Evolutionary conservation across 495 filamentous ascomycete species (phyloP), one percentile per base, ranked within the genome.

Genomic region (Glonium stellatum): DNA sequence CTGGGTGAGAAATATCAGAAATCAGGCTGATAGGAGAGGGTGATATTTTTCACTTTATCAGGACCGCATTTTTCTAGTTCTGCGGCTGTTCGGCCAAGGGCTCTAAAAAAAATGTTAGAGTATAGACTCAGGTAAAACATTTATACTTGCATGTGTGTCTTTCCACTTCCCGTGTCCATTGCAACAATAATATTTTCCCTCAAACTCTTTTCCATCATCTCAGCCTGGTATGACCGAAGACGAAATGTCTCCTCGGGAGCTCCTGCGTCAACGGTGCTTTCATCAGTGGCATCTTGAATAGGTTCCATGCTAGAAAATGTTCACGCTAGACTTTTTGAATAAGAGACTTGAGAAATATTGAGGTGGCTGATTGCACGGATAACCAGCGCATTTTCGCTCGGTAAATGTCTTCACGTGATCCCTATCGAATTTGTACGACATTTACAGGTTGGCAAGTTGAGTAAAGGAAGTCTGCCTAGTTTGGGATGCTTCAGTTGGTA

Each of bases 111-210:
- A 5, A 48, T 25, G 66, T 44, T 57, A 35, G 22, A 50, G 2
- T 19, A 23, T 18, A 39, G 54, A 25, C 47, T 47, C 46, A 62
- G 10, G 54, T 37, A 52, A 27, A 47, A 4, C 13, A 11, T 13
- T 3, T 44, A 13, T 15, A 18, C 39, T 59, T 84, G 92, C 90
- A 96, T 84, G 58, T 88, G 86, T 1, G 92, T 97, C 72, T 97
- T 97, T 9, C 92, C 92, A 69, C 83, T 89, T 1, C 92, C 92
- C 0, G 92, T 96, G 67, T 93, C 90, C 91, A 96, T 96, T 13
- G 84, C 84, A 55, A 97, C 87, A 63, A 97, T 92, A 58, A 90
- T 85, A 70, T 96, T 96, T 56, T 79, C 72, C 55, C 80, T 79
- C 67, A 93, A 71, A 68, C 89, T 93, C 65, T 86, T 84, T 61